Evolutionary conservation across 2,329 filamentous ascomycete species (phyloP), one percentile per base, ranked within the genome.

Genomic region (Beauveria sp.): DNA sequence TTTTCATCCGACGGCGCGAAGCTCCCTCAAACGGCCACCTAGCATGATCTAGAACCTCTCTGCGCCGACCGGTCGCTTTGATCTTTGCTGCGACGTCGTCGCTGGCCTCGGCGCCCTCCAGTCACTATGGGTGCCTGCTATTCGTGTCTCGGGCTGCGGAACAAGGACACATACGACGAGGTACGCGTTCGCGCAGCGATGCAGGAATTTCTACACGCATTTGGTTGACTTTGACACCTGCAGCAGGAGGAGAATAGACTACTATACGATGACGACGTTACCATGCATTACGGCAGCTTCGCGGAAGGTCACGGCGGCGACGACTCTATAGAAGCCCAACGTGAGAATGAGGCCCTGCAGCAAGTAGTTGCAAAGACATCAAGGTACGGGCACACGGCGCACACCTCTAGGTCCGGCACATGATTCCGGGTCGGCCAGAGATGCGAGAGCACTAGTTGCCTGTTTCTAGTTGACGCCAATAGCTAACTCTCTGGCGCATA

Each of bases 301-400:
- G 80, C 78, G 61, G 83, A 87, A 47, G 77, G 81, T 60, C 77
- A 77, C 44, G 80, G 77, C 60, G 74, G 77, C 55, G 82, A 84
- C 68, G 84, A 87, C 66, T 82, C 83, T 10, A 76, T 84, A 63
- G 85, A 88, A 70, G 80, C 80, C 28, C 84, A 86, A 71, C 78
- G 84, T 64, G 85, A 88, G 72, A 83, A 79, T 51, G 85, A 88
- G 71, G 84, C 85, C 61, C 72, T 88, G 56, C 84, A 87, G 70
- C 78, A 81, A 65, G 83, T 88, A 5, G 83, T 87, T 37, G 82
- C 83, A 51, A 82, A 82, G 65, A 87, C 85, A 54, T 86, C 85
- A 53, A 84, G 86, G 85, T 87, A 77, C 64, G 79, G 18, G 41
- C 41, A 18, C 12, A 14, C 12, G 34, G 34, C 34, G 34, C 34